Conservation (phyloP, 306 rosid genomes). For the Crotalaria pallida region DNA sequence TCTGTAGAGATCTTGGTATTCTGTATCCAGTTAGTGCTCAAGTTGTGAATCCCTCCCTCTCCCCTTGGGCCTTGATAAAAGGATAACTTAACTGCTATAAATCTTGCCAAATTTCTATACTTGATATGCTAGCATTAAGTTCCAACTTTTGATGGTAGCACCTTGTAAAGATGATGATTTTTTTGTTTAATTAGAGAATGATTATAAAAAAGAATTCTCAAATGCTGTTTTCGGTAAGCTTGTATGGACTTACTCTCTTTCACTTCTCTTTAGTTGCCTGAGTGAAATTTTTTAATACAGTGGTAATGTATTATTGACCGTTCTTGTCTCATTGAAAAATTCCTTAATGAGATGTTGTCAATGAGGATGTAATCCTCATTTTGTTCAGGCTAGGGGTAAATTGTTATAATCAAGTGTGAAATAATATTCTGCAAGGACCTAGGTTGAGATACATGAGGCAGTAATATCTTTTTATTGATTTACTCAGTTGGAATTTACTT, state of each 20-base stretch:
- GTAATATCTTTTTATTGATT: background rate
- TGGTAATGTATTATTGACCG: background rate
- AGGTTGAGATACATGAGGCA: slow-evolving; percentile 10
- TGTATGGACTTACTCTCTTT: background rate
- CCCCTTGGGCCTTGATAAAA: background rate
- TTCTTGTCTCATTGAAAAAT: background rate
- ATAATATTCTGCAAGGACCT: background rate
- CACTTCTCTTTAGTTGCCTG: background rate
- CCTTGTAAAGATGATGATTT: background rate
- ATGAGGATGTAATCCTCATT: background rate
- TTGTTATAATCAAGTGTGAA: background rate
- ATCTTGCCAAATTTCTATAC: slow-evolving; percentile 17
- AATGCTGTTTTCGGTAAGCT: background rate
- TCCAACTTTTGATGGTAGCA: background rate
- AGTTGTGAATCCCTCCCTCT: background rate
- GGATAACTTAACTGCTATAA: background rate
- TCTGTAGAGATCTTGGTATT: background rate
- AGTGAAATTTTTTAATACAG: background rate
- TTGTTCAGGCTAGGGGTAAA: background rate
- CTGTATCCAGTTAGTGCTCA: slow-evolving; percentile 1
- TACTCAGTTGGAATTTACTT: background rate
- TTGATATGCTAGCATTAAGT: background rate
- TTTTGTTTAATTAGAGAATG: background rate
- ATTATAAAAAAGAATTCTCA: background rate
- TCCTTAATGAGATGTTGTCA: slow-evolving; percentile 1